A percentile compares a stretch with the other conserved stretches of the same genome.
These are phyloP conservation scores for Calycina marina DNA, from an alignment of 2,329 filamentous ascomycete species.

Conservation along the genomic window DNA sequence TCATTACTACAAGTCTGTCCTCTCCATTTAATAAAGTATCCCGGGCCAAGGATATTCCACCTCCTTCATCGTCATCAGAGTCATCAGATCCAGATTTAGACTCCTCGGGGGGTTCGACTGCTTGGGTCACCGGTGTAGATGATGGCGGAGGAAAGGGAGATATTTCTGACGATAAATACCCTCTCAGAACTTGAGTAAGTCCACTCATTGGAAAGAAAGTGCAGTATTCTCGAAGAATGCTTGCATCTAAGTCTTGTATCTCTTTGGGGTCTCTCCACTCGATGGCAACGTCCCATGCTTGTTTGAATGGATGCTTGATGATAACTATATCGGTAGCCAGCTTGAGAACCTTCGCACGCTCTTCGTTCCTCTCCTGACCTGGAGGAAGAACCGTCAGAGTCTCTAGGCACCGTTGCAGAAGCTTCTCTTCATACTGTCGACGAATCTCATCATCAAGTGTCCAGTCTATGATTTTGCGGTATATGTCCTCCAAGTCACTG, in stretches of 20 bases:
- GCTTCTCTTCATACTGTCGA: constrained; percentile 77
- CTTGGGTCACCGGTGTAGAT: not conserved
- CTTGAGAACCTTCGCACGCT: constrained; percentile 59
- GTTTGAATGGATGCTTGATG: constrained; percentile 76
- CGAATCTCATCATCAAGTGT: constrained; percentile 71
- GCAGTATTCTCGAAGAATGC: constrained; percentile 67
- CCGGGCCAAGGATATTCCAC: constrained; percentile 36
- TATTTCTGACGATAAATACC: constrained; percentile 67
- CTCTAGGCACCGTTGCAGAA: constrained; percentile 70
- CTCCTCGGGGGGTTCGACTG: not conserved
- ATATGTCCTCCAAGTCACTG: constrained; percentile 68
- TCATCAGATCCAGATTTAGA: constrained; percentile 25
- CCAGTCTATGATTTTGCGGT: constrained; percentile 81
- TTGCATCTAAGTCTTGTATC: constrained; percentile 62
- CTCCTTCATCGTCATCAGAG: constrained; percentile 40
- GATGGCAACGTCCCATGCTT: constrained; percentile 82
- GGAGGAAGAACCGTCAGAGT: constrained; percentile 52
- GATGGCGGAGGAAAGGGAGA: constrained; percentile 59
- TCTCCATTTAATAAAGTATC: constrained; percentile 53
- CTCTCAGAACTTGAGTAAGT: constrained; percentile 66
- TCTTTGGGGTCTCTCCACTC: constrained; percentile 76
- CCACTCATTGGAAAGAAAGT: constrained; percentile 73
- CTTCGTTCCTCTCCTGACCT: constrained; percentile 49
- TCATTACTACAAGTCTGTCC: constrained; percentile 70
- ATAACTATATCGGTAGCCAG: constrained; percentile 88